Evolutionary conservation across 1,139 yeast genomes (phyloP).

Genomic region (Magnusiomyces paraingens): DNA sequence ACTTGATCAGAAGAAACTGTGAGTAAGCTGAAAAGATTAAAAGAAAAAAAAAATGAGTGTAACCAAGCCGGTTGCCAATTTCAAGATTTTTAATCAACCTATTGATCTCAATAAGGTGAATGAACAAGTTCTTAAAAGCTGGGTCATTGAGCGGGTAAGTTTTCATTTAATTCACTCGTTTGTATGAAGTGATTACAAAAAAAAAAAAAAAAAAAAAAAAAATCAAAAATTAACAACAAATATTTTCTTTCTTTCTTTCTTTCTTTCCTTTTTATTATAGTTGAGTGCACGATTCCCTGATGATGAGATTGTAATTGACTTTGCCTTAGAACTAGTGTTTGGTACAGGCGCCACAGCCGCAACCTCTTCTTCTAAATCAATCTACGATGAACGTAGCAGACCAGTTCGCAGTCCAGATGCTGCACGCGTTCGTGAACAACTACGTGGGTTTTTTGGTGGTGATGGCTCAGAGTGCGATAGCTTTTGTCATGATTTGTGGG

Average conservation of each 20-base stretch:
- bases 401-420: constrained; percentile 16
- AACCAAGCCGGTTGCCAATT: too few relatives aligned
- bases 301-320: constrained; percentile 20
- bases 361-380: too few relatives aligned
- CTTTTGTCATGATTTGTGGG: constrained; percentile 26
- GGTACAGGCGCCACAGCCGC: not conserved
- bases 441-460: constrained; percentile 23
- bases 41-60: too few relatives aligned
- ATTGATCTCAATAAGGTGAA: constrained; percentile 21
- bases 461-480: not conserved
- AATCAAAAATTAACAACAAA: not conserved
- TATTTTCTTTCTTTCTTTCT: not conserved
- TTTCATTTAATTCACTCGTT: not conserved
- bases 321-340: constrained; percentile 19
- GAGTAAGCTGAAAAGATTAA: too few relatives aligned
- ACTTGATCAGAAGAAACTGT: too few relatives aligned
- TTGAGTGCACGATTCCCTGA: constrained; percentile 18
- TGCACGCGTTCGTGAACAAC: constrained; percentile 18
- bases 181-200: not conserved
- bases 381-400: too few relatives aligned
- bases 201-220: not conserved
- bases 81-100: constrained; percentile 10
- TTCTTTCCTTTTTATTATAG: not conserved
- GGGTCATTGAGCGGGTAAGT: constrained; percentile 18
- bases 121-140: constrained; percentile 15